Percentiles rank a stretch among this genome's conserved stretches.
These are phyloP conservation scores for Lactarius indigo DNA, from an alignment of 768 basidiomycete species.

Conservation along the genomic window DNA sequence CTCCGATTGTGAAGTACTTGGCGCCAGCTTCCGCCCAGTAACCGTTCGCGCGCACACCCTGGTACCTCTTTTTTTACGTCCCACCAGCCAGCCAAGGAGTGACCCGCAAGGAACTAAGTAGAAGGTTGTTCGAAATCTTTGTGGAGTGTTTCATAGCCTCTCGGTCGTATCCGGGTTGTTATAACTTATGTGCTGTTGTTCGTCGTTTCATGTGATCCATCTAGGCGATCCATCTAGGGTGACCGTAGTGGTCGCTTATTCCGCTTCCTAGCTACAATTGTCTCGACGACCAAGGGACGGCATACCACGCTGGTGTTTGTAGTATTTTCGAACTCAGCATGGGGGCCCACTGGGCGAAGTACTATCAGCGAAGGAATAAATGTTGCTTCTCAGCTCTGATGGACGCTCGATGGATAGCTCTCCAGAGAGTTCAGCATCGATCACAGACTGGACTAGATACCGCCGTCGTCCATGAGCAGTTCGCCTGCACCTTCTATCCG, in stretches of 20 bases:
- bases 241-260: slow-evolving; percentile 1
- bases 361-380: slow-evolving; percentile 14
- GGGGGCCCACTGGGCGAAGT: background rate
- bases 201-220: background rate
- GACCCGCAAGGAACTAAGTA: background rate
- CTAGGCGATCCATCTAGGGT: no score
- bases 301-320: no score
- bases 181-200: background rate
- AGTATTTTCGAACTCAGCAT: background rate
- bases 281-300: background rate
- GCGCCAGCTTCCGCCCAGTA: background rate
- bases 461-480: slow-evolving; percentile 17
- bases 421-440: slow-evolving; percentile 15
- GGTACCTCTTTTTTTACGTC: background rate
- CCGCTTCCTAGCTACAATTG: background rate
- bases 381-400: slow-evolving; percentile 4
- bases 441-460: slow-evolving; percentile 24
- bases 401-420: slow-evolving; percentile 16
- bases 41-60: background rate
- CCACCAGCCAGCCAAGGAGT: no score
- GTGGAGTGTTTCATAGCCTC: no score
- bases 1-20: background rate
- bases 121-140: background rate
- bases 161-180: background rate
- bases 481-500: slow-evolving; percentile 5